phyloP scores from a whole-genome alignment of 2,329 filamentous ascomycete genomes.

The Neofusicoccum sp. region DNA sequence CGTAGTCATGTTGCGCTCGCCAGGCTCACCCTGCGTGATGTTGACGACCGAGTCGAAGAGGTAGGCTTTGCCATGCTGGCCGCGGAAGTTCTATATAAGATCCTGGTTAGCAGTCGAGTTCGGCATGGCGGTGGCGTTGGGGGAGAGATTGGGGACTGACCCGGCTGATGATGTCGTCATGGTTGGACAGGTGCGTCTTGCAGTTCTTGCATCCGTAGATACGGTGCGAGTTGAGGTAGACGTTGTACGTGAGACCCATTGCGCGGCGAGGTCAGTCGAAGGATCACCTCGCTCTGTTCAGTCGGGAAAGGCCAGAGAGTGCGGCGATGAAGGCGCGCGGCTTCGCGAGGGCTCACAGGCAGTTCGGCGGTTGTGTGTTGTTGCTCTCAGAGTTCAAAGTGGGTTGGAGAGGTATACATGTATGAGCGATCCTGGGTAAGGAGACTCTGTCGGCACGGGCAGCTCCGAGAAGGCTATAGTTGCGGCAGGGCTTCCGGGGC shows the following conservation, averaged over 20 bases:
- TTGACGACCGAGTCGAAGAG: slow-evolving; percentile 96
- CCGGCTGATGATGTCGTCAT: slow-evolving; percentile 92
- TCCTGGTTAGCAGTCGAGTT: neutral
- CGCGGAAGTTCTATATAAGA: slow-evolving; percentile 81
- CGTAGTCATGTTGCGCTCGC: slow-evolving; percentile 97
- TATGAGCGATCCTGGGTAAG: slow-evolving; percentile 14
- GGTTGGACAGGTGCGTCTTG: slow-evolving; percentile 93
- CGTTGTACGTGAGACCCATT: slow-evolving; percentile 92
- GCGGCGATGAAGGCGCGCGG: neutral
- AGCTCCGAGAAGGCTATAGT: slow-evolving; percentile 8
- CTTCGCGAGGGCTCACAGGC: neutral
- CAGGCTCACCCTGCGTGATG: slow-evolving; percentile 78
- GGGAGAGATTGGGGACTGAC: slow-evolving; percentile 55
- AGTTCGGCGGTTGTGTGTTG: neutral
- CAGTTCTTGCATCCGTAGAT: slow-evolving; percentile 92
- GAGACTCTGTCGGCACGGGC: slow-evolving; percentile 14
- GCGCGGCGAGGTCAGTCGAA: neutral
- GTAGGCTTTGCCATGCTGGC: slow-evolving; percentile 97
- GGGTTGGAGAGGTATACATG: slow-evolving; percentile 3
- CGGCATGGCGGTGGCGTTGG: neutral
- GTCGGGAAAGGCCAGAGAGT: neutral
- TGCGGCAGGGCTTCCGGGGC: neutral
- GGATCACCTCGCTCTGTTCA: neutral
- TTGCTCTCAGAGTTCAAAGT: neutral
- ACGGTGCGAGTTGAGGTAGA: slow-evolving; percentile 81